Conservation (phyloP, 306 rosid genomes). For the Macrotyloma uniflorum region DNA sequence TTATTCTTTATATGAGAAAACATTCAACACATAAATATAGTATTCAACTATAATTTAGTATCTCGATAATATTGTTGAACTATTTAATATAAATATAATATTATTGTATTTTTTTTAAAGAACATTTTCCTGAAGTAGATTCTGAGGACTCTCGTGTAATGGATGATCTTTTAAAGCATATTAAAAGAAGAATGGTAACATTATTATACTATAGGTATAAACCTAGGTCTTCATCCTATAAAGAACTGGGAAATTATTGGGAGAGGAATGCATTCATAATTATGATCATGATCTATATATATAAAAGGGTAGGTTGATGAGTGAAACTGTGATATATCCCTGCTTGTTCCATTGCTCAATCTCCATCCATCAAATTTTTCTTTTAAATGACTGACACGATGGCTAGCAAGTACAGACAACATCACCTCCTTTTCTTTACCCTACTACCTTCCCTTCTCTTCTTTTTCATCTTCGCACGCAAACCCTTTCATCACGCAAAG, state of each 20-base stretch:
- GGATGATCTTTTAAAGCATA: neutral
- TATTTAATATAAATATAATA: too few species aligned
- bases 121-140: neutral
- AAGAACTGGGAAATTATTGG: neutral
- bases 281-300: too few species aligned
- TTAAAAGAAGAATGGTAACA: neutral
- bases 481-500: slow-evolving; percentile 45
- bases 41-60: too few species aligned
- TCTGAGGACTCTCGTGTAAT: neutral
- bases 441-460: slow-evolving; percentile 5
- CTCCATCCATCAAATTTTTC: slow-evolving; percentile 28
- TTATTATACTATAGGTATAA: neutral
- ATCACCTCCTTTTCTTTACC: neutral
- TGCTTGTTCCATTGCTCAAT: neutral
- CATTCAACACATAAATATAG: too few species aligned
- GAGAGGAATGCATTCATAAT: neutral
- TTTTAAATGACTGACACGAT: slow-evolving; percentile 16
- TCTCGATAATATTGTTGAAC: too few species aligned
- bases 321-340: too few species aligned
- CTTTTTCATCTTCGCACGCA: slow-evolving; percentile 34
- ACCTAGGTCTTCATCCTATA: neutral
- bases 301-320: too few species aligned
- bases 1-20: too few species aligned
- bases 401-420: slow-evolving; percentile 21
- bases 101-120: too few species aligned